A percentile compares a stretch with the other conserved stretches of the same genome.
Conservation (phyloP, 257 asterid species). For the Nyctanthes arbortristis region DNA sequence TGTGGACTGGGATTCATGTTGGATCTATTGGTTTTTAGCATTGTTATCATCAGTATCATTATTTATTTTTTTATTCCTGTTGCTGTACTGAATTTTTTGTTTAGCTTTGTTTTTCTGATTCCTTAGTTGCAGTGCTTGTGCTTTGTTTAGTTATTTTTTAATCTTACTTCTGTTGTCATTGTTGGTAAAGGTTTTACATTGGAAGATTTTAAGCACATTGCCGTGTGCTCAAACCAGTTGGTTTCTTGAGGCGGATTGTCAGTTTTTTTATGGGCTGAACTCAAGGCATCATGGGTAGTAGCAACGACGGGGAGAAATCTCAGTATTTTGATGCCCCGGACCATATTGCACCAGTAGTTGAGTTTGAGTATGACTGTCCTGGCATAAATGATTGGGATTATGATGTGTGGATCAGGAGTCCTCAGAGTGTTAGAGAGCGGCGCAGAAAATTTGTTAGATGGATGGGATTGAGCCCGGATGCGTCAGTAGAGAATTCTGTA, state of each 20-base stretch:
- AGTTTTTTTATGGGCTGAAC: conserved; percentile 66
- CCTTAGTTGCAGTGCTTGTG: conserved; percentile 56
- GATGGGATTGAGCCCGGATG: conserved; percentile 50
- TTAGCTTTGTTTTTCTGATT: conserved; percentile 43
- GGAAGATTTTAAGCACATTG: conserved; percentile 59
- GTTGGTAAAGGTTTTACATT: conserved; percentile 49
- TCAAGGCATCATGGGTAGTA: conserved; percentile 61
- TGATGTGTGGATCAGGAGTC: conserved; percentile 65
- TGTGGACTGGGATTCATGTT: conserved; percentile 90
- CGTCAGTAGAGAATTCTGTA: conserved; percentile 21
- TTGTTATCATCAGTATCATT: conserved; percentile 26
- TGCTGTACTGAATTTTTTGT: conserved; percentile 32
- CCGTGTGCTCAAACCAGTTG: conserved; percentile 40
- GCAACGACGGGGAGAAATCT: conserved; percentile 45
- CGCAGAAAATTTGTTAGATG: conserved; percentile 55
- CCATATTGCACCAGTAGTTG: conserved; percentile 46
- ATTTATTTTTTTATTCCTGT: conserved; percentile 44
- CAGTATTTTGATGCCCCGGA: conserved; percentile 76
- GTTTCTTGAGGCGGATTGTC: conserved; percentile 46
- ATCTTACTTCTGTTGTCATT: conserved; percentile 25
- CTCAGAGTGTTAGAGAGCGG: conserved; percentile 72
- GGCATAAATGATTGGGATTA: conserved; percentile 39
- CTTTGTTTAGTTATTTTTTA: conserved; percentile 35
- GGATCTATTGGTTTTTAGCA: conserved; percentile 50
- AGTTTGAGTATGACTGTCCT: conserved; percentile 28